Percentiles rank a stretch among this genome's conserved stretches.
Evolutionary conservation across 2,329 filamentous ascomycete genomes (phyloP).

Genomic region (Fusarium sacchari): DNA sequence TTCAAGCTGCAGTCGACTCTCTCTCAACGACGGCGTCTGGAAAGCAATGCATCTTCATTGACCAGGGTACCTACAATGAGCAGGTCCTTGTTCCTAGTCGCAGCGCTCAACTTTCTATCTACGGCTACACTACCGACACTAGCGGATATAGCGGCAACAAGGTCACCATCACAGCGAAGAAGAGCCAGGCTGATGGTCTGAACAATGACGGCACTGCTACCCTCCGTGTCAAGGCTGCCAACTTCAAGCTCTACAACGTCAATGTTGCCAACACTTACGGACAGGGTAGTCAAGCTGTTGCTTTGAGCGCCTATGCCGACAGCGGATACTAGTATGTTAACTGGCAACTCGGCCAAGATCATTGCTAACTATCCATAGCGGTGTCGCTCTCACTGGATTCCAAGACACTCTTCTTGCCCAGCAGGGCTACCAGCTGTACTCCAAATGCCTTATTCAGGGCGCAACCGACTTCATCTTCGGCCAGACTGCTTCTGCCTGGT

Average conservation of each 20-base stretch:
- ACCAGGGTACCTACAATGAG: constrained; percentile 65
- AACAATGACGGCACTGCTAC: constrained; percentile 65
- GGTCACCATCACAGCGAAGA: constrained; percentile 61
- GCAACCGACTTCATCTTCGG: constrained; percentile 64
- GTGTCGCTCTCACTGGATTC: constrained; percentile 56
- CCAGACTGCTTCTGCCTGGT: constrained; percentile 55
- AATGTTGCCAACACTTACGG: constrained; percentile 60
- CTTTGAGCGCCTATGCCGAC: constrained; percentile 55
- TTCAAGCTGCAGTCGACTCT: constrained; percentile 68
- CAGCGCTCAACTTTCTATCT: constrained; percentile 63
- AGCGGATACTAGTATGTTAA: constrained; percentile 55
- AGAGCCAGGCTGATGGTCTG: constrained; percentile 55
- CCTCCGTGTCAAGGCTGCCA: constrained; percentile 55
- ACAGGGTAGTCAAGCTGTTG: constrained; percentile 59
- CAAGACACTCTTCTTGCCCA: constrained; percentile 62
- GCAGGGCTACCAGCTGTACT: constrained; percentile 59
- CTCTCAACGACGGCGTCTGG: constrained; percentile 61
- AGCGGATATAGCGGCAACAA: constrained; percentile 63
- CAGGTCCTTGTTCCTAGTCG: constrained; percentile 61
- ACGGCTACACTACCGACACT: constrained; percentile 64
- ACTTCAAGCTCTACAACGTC: constrained; percentile 71
- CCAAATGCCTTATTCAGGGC: constrained; percentile 55
- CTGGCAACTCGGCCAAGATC: fast-evolving
- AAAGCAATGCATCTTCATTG: constrained; percentile 71
- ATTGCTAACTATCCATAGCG: constrained; percentile 24